phyloP scores from a whole-genome alignment of 78 protist genomes.

The Dictyostelium brefeldianum region DNA sequence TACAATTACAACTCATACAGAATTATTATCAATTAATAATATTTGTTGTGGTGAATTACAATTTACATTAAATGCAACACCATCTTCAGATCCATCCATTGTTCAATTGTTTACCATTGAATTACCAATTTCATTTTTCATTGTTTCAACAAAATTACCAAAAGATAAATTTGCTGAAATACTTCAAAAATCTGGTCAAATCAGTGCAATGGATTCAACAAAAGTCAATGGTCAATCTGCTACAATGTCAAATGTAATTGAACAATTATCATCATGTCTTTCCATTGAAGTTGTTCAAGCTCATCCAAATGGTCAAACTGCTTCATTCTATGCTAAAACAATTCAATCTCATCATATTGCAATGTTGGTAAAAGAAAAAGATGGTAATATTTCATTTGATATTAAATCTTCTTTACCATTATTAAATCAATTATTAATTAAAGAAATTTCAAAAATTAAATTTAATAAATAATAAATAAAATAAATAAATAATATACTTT shows the following conservation, averaged over 20 bases:
- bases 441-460: conserved; percentile 16
- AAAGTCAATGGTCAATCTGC: not conserved
- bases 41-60: not conserved
- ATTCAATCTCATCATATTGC: conserved; percentile 59
- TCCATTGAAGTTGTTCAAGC: conserved; percentile 50
- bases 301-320: conserved; percentile 71
- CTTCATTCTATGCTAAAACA: conserved; percentile 59
- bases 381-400: conserved; percentile 60
- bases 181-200: conserved; percentile 59
- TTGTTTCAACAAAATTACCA: conserved; percentile 9
- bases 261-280: not conserved
- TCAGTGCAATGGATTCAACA: conserved; percentile 1
- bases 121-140: conserved; percentile 32
- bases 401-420: conserved; percentile 34
- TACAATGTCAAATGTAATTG: not conserved
- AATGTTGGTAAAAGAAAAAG: conserved; percentile 64
- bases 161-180: conserved; percentile 76
- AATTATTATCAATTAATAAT: not conserved
- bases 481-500: not conserved
- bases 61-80: conserved; percentile 16
- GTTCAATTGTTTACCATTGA: not conserved
- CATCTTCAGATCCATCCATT: conserved; percentile 22
- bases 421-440: not conserved
- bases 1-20: not conserved
- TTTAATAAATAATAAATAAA: not conserved